These are phyloP conservation scores for Akanthomyces dipterigenus DNA, from an alignment of 2,329 filamentous ascomycete genomes.

Conservation along the genomic window DNA sequence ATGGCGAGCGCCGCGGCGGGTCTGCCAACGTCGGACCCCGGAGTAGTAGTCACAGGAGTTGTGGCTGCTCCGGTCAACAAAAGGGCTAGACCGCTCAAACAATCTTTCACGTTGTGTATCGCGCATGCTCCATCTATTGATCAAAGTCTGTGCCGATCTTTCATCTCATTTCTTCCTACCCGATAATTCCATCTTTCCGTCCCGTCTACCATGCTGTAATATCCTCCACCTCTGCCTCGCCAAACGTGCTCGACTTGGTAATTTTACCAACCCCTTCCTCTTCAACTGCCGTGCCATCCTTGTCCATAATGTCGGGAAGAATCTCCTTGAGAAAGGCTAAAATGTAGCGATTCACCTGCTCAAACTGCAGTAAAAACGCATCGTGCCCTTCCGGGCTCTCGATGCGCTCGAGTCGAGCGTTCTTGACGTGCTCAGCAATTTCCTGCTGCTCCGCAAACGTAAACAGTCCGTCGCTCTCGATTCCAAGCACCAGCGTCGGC, in stretches of 20 bases:
- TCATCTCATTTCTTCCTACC: neutral
- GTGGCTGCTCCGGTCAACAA: neutral
- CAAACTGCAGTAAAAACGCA: slow-evolving; percentile 92
- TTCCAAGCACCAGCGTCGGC: slow-evolving; percentile 84
- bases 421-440: slow-evolving; percentile 71
- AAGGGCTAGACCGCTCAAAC: neutral
- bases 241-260: slow-evolving; percentile 86
- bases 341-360: slow-evolving; percentile 89
- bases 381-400: slow-evolving; percentile 94
- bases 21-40: neutral
- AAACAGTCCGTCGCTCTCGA: slow-evolving; percentile 92
- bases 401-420: slow-evolving; percentile 75
- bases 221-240: slow-evolving; percentile 91
- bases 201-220: slow-evolving; percentile 76
- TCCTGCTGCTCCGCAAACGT: slow-evolving; percentile 96
- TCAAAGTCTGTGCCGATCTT: neutral
- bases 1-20: neutral
- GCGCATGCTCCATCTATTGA: neutral
- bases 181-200: neutral
- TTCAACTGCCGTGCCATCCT: slow-evolving; percentile 43
- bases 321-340: slow-evolving; percentile 75
- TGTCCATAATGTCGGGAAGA: slow-evolving; percentile 81
- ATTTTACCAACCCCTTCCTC: slow-evolving; percentile 52
- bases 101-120: neutral
- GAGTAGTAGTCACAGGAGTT: too few relatives aligned